Evolutionary conservation across 306 rosid genomes (phyloP).

Genomic region (Abrus precatorius): DNA sequence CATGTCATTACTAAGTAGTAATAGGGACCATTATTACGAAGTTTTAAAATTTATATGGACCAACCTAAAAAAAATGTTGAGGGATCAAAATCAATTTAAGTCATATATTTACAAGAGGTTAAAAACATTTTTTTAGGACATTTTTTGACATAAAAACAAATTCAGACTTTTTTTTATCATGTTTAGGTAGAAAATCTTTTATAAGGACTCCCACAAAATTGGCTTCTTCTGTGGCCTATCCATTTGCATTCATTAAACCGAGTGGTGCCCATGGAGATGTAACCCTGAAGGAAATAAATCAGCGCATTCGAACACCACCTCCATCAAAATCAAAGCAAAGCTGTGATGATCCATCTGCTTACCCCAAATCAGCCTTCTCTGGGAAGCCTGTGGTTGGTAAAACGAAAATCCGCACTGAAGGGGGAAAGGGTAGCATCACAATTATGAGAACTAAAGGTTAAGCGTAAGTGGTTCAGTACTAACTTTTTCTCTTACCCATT

Average conservation of each 20-base stretch:
- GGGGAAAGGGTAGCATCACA: constrained; percentile 99
- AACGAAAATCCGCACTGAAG: constrained; percentile 91
- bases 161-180: constrained; percentile 45
- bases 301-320: constrained; percentile 84
- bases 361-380: constrained; percentile 94
- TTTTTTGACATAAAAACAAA: constrained; percentile 24
- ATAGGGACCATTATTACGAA: too few species aligned
- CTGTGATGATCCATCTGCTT: constrained; percentile 67
- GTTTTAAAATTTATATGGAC: too few species aligned
- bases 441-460: constrained; percentile 95
- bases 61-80: too few species aligned
- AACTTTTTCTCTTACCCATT: constrained; percentile 35
- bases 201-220: constrained; percentile 74
- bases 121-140: neutral
- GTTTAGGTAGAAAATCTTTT: constrained; percentile 83
- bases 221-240: constrained; percentile 91
- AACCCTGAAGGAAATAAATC: constrained; percentile 96
- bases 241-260: constrained; percentile 96
- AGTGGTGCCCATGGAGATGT: constrained; percentile 93
- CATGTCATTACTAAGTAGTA: too few species aligned
- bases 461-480: constrained; percentile 42
- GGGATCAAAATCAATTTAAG: too few species aligned
- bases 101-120: too few species aligned
- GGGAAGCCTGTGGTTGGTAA: constrained; percentile 98
- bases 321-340: constrained; percentile 65